Conservation (phyloP, 805 yeast species). For the Candida rishiriensis region DNA sequence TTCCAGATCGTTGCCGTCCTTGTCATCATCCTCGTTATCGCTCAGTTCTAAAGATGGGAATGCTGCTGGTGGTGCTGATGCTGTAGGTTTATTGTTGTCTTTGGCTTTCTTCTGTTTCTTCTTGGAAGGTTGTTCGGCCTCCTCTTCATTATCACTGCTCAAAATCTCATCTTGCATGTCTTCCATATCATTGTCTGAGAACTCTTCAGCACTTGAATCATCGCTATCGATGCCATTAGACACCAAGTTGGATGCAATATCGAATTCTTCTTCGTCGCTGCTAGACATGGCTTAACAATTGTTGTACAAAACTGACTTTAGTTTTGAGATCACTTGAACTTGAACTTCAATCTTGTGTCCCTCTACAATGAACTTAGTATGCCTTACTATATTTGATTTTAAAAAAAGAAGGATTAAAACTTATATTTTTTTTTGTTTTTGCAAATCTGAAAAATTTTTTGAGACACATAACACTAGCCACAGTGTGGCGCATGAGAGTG, state of each 20-base stretch:
- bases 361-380: too few relatives aligned
- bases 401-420: neutral
- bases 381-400: too few relatives aligned
- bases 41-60: constrained; percentile 42
- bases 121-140: constrained; percentile 24
- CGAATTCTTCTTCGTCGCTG: constrained; percentile 45
- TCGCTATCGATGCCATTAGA: constrained; percentile 29
- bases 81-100: constrained; percentile 12
- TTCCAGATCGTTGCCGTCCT: constrained; percentile 28
- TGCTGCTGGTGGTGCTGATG: constrained; percentile 8
- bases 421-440: too few relatives aligned
- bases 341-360: too few relatives aligned
- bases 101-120: constrained; percentile 29
- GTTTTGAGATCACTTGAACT: too few relatives aligned
- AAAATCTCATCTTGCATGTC: constrained; percentile 51
- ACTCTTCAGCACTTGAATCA: constrained; percentile 11
- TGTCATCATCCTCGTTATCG: constrained; percentile 40
- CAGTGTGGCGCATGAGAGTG: too few relatives aligned
- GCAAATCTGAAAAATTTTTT: too few relatives aligned
- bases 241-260: constrained; percentile 60
- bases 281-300: constrained; percentile 12
- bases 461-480: too few relatives aligned
- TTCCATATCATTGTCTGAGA: constrained; percentile 25
- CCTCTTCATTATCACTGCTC: constrained; percentile 46
- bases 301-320: too few relatives aligned